Conservation (phyloP, 2,329 filamentous ascomycete genomes). For the Lasiodiplodia gonubiensis region DNA sequence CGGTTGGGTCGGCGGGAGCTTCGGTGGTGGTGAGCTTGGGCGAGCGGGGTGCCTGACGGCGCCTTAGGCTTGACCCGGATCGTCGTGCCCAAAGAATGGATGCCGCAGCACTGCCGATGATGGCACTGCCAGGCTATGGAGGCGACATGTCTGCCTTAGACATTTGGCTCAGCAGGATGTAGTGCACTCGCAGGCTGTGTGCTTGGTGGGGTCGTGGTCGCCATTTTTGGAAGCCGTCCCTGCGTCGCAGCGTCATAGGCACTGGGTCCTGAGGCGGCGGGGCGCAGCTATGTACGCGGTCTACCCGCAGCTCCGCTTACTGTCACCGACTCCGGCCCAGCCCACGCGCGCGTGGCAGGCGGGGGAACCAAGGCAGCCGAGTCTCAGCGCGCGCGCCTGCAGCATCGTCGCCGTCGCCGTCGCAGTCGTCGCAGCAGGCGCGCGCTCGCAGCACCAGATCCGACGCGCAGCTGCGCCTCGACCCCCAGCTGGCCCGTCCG, state of each 20-base stretch:
- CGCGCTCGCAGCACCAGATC: neutral
- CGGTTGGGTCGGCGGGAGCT: neutral
- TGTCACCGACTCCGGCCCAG: neutral
- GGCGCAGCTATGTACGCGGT: conserved; percentile 12
- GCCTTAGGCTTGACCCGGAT: conserved; percentile 18
- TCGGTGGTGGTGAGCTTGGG: conserved; percentile 1
- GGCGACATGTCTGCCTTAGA: neutral
- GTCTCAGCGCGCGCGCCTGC: neutral
- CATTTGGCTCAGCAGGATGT: neutral
- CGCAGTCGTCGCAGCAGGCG: no score
- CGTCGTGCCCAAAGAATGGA: neutral
- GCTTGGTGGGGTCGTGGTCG: neutral
- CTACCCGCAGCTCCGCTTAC: neutral
- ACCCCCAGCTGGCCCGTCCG: neutral
- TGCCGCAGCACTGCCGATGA: neutral
- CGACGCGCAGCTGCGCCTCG: neutral
- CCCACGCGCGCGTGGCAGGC: neutral
- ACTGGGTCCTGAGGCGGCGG: conserved; percentile 2
- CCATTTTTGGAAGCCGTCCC: conserved; percentile 1
- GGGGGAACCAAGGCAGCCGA: neutral
- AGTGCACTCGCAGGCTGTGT: neutral
- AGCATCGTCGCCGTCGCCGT: no score
- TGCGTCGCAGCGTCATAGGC: conserved; percentile 13
- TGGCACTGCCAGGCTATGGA: neutral
- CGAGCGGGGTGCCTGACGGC: conserved; percentile 3